Evolutionary conservation across 306 rosid genomes (phyloP).

Genomic region (Corylus heterophylla): DNA sequence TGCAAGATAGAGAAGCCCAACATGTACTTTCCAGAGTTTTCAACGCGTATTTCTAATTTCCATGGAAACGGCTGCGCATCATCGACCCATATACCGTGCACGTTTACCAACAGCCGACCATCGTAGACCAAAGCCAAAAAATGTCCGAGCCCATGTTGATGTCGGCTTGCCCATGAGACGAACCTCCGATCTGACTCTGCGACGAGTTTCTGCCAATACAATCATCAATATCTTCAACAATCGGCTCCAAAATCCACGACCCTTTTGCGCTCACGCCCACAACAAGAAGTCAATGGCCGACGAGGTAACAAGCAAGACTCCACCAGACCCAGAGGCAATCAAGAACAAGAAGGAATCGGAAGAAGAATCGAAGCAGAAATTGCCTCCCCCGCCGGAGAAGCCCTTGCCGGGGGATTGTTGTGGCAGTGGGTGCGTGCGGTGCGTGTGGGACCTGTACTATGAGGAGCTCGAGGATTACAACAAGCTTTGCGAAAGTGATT

Average conservation of each 20-base stretch:
- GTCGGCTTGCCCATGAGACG: slow-evolving; percentile 25
- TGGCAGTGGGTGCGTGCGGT: slow-evolving; percentile 90
- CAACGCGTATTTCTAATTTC: too few species aligned
- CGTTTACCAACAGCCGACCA: slow-evolving; percentile 5
- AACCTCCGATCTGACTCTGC: slow-evolving; percentile 1
- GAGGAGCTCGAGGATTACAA: slow-evolving; percentile 80
- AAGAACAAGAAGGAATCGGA: background rate
- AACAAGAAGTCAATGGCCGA: slow-evolving; percentile 33
- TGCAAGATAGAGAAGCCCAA: too few species aligned
- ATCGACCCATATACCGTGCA: slow-evolving; percentile 12
- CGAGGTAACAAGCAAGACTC: slow-evolving; percentile 5
- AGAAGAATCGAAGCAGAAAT: slow-evolving; percentile 21
- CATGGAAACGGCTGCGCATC: slow-evolving; percentile 26
- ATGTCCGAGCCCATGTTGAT: slow-evolving; percentile 11
- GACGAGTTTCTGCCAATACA: background rate
- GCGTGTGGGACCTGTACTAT: slow-evolving; percentile 88
- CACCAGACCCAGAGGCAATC: background rate
- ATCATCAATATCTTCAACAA: background rate
- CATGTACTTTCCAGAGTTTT: too few species aligned
- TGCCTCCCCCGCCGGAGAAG: slow-evolving; percentile 77
- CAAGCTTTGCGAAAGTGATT: slow-evolving; percentile 50
- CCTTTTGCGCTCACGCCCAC: background rate
- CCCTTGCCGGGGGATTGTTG: slow-evolving; percentile 89
- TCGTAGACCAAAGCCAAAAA: background rate
- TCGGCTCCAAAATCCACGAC: slow-evolving; percentile 2